phyloP scores from a whole-genome alignment of 352 stramenopile genomes.

The Detonula confervacea region DNA sequence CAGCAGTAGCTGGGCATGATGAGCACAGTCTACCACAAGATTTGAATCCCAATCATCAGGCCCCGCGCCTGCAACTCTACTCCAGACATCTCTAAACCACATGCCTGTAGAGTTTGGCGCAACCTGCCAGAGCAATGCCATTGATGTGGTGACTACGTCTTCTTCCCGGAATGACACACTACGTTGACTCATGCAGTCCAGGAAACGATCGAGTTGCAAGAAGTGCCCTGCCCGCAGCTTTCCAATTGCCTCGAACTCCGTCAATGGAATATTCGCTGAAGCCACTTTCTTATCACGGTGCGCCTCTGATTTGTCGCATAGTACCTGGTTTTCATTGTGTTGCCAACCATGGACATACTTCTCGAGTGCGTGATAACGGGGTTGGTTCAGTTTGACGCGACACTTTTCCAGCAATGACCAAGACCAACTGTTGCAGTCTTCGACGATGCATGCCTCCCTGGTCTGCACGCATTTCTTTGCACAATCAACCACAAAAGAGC shows the following conservation, averaged over 20 bases:
- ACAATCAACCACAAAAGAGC: conserved; percentile 23
- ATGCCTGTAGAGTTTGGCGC: not conserved
- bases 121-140: conserved; percentile 19
- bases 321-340: conserved; percentile 28
- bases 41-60: too few relatives aligned
- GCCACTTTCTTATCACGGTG: conserved; percentile 24
- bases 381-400: conserved; percentile 2
- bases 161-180: conserved; percentile 18
- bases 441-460: not conserved
- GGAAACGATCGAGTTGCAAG: conserved; percentile 15
- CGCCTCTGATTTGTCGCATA: conserved; percentile 17
- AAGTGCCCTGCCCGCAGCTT: conserved; percentile 6
- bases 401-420: conserved; percentile 17
- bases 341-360: conserved; percentile 4
- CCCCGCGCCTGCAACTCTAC: not conserved
- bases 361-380: conserved; percentile 4
- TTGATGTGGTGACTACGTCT: conserved; percentile 3
- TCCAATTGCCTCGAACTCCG: conserved; percentile 21
- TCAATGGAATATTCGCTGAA: conserved; percentile 8
- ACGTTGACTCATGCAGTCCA: conserved; percentile 12
- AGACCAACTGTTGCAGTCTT: conserved; percentile 1
- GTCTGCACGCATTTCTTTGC: conserved; percentile 13
- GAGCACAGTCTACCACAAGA: conserved; percentile 13
- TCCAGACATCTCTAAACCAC: conserved; percentile 12
- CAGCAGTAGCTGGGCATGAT: not conserved